phyloP scores from a whole-genome alignment of 2,329 filamentous ascomycete species.

The Lachnellula subtilissima region DNA sequence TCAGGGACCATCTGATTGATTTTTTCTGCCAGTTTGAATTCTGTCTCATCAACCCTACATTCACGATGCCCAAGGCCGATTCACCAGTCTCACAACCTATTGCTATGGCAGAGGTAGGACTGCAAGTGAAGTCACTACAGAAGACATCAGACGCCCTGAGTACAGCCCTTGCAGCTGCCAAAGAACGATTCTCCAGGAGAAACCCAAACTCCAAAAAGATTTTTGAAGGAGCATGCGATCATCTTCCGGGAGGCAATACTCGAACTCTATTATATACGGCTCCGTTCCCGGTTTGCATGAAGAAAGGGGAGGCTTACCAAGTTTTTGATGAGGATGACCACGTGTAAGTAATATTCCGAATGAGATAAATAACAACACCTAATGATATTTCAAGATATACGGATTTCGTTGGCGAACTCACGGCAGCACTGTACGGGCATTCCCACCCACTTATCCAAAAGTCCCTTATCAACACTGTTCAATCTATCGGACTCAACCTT shows the following conservation, averaged over 20 bases:
- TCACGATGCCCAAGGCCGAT: too few relatives aligned
- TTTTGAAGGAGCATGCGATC: conserved; percentile 20
- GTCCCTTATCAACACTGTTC: conserved; percentile 42
- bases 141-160: not conserved
- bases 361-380: conserved; percentile 1
- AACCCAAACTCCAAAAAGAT: conserved; percentile 14
- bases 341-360: conserved; percentile 11
- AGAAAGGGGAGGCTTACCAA: not conserved
- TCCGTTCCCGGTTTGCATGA: conserved; percentile 17
- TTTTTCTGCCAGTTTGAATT: too few relatives aligned
- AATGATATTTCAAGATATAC: conserved; percentile 38
- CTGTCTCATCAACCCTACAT: too few relatives aligned
- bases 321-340: not conserved
- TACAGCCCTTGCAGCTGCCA: not conserved
- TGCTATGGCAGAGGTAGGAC: too few relatives aligned
- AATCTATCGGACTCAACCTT: conserved; percentile 44
- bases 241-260: conserved; percentile 26
- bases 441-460: conserved; percentile 50
- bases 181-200: conserved; percentile 10
- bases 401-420: conserved; percentile 60
- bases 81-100: too few relatives aligned
- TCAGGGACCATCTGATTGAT: too few relatives aligned
- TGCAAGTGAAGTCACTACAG: too few relatives aligned
- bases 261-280: conserved; percentile 20
- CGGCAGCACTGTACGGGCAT: conserved; percentile 63